These are phyloP conservation scores for Suhomyces panamericanus DNA, from an alignment of 1,139 yeast genomes.

Conservation along the genomic window DNA sequence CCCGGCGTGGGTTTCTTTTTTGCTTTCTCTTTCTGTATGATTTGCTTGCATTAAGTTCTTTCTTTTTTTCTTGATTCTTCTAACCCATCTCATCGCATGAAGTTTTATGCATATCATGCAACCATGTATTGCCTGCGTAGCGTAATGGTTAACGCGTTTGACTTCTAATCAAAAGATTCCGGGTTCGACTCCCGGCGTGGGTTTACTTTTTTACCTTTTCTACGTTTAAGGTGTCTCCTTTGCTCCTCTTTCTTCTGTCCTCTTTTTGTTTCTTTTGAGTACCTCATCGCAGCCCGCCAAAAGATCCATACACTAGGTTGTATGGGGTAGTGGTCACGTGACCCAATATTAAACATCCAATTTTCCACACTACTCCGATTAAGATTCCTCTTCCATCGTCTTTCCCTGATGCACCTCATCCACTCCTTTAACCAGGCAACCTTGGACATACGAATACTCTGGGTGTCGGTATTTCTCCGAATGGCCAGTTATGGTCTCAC, in stretches of 20 bases:
- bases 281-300: too few species aligned
- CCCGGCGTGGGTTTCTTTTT: conserved; percentile 3
- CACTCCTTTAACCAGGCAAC: conserved; percentile 30
- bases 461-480: conserved; percentile 71
- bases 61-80: too few species aligned
- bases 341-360: neutral
- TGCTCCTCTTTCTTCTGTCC: too few species aligned
- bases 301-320: too few species aligned
- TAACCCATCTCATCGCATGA: neutral
- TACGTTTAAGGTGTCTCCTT: too few species aligned
- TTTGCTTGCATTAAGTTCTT: too few species aligned
- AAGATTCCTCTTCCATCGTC: too few species aligned
- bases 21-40: neutral
- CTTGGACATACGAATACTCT: conserved; percentile 62
- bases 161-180: conserved; percentile 50
- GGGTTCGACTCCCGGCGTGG: conserved; percentile 54
- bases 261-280: too few species aligned
- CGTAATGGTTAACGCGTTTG: conserved; percentile 52
- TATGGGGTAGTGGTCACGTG: too few species aligned
- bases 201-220: conserved; percentile 20
- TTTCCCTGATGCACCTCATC: conserved; percentile 25
- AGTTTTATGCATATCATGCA: too few species aligned
- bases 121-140: conserved; percentile 37
- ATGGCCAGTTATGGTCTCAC: conserved; percentile 80
- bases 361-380: neutral